A percentile compares a stretch with the other conserved stretches of the same genome.
Evolutionary conservation across 176 grass and related monocot genomes (phyloP).

Genomic region (Carex scoparia): DNA sequence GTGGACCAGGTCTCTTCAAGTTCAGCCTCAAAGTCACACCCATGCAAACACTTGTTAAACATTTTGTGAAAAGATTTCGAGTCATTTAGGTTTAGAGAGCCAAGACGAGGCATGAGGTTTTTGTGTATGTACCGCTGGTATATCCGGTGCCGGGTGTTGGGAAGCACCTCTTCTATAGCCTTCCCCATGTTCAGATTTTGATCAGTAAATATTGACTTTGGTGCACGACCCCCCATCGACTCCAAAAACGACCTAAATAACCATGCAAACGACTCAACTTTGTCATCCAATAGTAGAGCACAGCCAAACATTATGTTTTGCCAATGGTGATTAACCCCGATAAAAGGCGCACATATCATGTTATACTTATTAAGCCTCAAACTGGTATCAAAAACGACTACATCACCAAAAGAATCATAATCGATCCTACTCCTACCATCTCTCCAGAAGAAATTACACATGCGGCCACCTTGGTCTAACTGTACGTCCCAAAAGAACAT

Average conservation of each 20-base stretch:
- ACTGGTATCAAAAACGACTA: slow-evolving; percentile 70
- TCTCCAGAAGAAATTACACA: slow-evolving; percentile 74
- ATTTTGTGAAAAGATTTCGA: slow-evolving; percentile 58
- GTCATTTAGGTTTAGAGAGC: slow-evolving; percentile 66
- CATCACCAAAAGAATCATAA: slow-evolving; percentile 72
- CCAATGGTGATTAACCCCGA: slow-evolving; percentile 83
- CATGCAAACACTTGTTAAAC: slow-evolving; percentile 64
- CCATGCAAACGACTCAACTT: slow-evolving; percentile 49
- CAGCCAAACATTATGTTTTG: slow-evolving; percentile 75
- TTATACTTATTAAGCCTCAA: slow-evolving; percentile 71
- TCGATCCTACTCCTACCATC: slow-evolving; percentile 59
- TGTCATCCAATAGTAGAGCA: slow-evolving; percentile 57
- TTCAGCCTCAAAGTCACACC: slow-evolving; percentile 57
- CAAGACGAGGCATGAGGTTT: slow-evolving; percentile 59
- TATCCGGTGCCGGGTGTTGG: slow-evolving; percentile 53
- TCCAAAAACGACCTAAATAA: slow-evolving; percentile 72
- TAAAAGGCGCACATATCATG: slow-evolving; percentile 52
- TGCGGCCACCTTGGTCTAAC: slow-evolving; percentile 44
- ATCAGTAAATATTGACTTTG: slow-evolving; percentile 65
- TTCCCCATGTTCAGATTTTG: slow-evolving; percentile 58
- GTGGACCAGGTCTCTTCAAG: slow-evolving; percentile 63
- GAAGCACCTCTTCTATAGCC: slow-evolving; percentile 67
- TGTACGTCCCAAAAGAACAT: slow-evolving; percentile 88
- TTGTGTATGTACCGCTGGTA: slow-evolving; percentile 66
- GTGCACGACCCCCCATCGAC: slow-evolving; percentile 53